Evolutionary conservation across 768 basidiomycete species (phyloP), one percentile per base, ranked within the genome.

Genomic region (Tricholoma hemisulphureum): DNA sequence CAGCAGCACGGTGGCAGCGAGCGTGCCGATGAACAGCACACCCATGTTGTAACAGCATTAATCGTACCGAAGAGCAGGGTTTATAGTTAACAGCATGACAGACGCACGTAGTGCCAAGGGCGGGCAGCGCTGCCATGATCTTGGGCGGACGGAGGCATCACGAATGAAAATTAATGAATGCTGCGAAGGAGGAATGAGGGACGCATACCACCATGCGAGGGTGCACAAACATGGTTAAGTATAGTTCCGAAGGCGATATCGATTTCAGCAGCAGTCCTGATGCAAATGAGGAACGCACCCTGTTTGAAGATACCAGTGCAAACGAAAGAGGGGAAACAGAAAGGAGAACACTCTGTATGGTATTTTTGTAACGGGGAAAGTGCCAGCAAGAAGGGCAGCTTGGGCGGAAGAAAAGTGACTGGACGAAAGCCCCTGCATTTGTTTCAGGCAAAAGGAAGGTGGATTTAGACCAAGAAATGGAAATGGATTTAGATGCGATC

Each of bases 371-470:
- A 89, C 21, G 83, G 86, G 20, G 89, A 88, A 51, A 77, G 72
- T 24, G 18, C 62, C 58, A 18, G 61, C 59, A 29, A 63, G 65
- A 20, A 64, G 61, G 51, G 63, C 58, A 37, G 68, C 43, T 59
- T 41, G 72, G 61, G 53, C 62, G 67, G 54, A 81, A 77, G 67
- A 80, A 76, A 63, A 80, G 73, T 16, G 83, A 90, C 69, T 91
- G 89, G 84, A 80, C 88, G 23, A 89, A 86, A 74, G 85, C 87
- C 2, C 91, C 91, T 11, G 81, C 87, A 1, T 93, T 93, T 66
- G 83, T 90, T 11, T 80, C 84, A 1, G 78, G 85, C 16, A 79
- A 83, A 58, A 79, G 77, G 63, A 75, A 78, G 31, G 74, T 80
- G 35, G 80, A 83, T 43, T 71, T 76, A 48, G 72, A 79, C 39